phyloP scores from a whole-genome alignment of 257 asterid species.

The Solanum bukasovii region DNA sequence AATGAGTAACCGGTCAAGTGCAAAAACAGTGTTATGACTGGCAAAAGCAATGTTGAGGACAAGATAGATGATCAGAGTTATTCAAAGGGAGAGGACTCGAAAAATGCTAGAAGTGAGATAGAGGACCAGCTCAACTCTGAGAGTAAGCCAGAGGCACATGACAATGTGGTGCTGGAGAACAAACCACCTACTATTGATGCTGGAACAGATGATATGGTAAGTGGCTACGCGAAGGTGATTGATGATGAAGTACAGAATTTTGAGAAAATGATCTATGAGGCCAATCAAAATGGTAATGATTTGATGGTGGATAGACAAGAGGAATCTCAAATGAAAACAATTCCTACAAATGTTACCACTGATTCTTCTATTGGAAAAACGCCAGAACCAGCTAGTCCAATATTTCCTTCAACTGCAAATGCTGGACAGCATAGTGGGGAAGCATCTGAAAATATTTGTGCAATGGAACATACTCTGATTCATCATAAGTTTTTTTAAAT shows the following conservation, averaged over 20 bases:
- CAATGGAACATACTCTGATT: too few relatives aligned
- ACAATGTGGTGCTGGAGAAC: constrained; percentile 7
- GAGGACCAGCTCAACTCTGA: not conserved
- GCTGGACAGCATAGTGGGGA: too few relatives aligned
- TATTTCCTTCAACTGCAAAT: too few relatives aligned
- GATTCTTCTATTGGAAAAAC: not conserved
- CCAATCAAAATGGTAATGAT: not conserved
- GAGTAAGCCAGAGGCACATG: not conserved
- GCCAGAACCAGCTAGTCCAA: too few relatives aligned
- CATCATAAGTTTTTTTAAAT: too few relatives aligned
- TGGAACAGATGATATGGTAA: constrained; percentile 6
- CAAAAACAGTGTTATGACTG: not conserved
- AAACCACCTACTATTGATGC: constrained; percentile 12
- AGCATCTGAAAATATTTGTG: too few relatives aligned
- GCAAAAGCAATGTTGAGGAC: not conserved
- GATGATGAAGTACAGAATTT: not conserved
- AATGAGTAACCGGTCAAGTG: not conserved
- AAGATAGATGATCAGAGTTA: constrained; percentile 13
- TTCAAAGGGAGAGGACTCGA: not conserved
- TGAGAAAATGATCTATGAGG: too few relatives aligned
- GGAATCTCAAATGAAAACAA: not conserved
- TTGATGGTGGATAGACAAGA: constrained; percentile 9
- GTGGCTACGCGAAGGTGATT: constrained; percentile 14
- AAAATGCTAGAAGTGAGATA: constrained; percentile 5
- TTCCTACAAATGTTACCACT: not conserved